phyloP scores from a whole-genome alignment of 495 filamentous ascomycete species.

The Podospora bellae-mahoneyi region DNA sequence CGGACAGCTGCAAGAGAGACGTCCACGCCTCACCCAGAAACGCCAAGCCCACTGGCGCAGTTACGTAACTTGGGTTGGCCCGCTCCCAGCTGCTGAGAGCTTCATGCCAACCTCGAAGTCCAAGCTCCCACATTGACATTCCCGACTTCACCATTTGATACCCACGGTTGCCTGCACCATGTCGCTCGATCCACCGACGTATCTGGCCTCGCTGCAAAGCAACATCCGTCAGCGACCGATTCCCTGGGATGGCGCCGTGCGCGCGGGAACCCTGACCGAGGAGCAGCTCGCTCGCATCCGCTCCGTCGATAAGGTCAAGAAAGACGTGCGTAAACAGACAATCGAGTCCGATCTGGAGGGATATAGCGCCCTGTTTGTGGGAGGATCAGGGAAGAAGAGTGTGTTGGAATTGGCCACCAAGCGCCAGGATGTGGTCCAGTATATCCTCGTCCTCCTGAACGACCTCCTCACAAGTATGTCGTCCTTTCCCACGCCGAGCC shows the following conservation, averaged over 20 bases:
- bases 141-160: background rate
- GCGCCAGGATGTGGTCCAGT: conserved; percentile 85
- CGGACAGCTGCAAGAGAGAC: conserved; percentile 2
- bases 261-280: conserved; percentile 90
- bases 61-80: conserved; percentile 23
- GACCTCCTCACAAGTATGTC: conserved; percentile 80
- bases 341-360: conserved; percentile 74
- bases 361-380: conserved; percentile 76
- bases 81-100: background rate
- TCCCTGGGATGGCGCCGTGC: conserved; percentile 95
- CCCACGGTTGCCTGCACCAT: conserved; percentile 21
- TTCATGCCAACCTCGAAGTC: conserved; percentile 2
- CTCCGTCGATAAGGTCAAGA: conserved; percentile 93
- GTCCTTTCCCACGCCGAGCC: conserved; percentile 13
- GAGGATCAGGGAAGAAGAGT: conserved; percentile 62
- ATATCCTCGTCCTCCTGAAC: conserved; percentile 82
- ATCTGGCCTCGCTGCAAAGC: conserved; percentile 86
- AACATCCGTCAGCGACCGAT: conserved; percentile 93
- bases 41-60: conserved; percentile 13
- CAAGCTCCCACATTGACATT: conserved; percentile 15
- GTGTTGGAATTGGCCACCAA: conserved; percentile 77
- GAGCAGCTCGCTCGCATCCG: conserved; percentile 94
- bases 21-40: background rate
- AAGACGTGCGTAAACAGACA: conserved; percentile 70
- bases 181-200: conserved; percentile 87